Conservation (phyloP, 495 filamentous ascomycete genomes). For the Aspergillus olivimuriae region DNA sequence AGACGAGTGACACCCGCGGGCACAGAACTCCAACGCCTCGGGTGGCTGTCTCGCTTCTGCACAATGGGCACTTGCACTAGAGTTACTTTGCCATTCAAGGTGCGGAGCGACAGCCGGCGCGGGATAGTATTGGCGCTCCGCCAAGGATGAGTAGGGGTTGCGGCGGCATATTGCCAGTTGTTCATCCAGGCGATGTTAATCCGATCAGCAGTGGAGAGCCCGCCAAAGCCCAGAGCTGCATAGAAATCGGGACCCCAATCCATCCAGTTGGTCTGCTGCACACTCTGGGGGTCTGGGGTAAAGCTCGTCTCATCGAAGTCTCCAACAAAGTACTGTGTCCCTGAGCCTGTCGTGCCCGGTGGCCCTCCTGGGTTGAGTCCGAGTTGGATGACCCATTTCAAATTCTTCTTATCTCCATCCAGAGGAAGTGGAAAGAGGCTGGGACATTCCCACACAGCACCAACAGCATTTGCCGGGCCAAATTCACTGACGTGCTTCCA, state of each 20-base stretch:
- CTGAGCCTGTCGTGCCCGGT: constrained; percentile 38
- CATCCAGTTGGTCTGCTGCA: constrained; percentile 24
- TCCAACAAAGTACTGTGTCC: constrained; percentile 32
- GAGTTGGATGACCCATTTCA: constrained; percentile 43
- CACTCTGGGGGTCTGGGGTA: background rate
- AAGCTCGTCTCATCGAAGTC: constrained; percentile 33
- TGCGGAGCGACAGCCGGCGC: constrained; percentile 29
- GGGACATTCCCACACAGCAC: constrained; percentile 54
- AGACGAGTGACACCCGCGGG: too few relatives aligned
- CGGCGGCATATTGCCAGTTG: constrained; percentile 51
- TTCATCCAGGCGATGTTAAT: constrained; percentile 51
- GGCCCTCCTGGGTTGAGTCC: constrained; percentile 54
- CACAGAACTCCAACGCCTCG: constrained; percentile 5
- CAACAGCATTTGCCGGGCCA: constrained; percentile 42
- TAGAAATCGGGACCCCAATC: constrained; percentile 57
- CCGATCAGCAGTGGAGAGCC: constrained; percentile 28
- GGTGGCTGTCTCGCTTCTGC: constrained; percentile 8
- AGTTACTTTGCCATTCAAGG: constrained; percentile 9
- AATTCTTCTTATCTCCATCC: constrained; percentile 22
- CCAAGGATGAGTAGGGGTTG: constrained; percentile 39
- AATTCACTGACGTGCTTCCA: constrained; percentile 53
- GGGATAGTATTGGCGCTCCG: constrained; percentile 46
- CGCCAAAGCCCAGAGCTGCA: constrained; percentile 49
- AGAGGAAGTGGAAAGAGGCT: constrained; percentile 37
- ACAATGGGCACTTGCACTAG: constrained; percentile 22